A percentile compares a stretch with the other conserved stretches of the same genome.
phyloP scores from a whole-genome alignment of 140 eudicot genomes.

The Cichorium intybus region DNA sequence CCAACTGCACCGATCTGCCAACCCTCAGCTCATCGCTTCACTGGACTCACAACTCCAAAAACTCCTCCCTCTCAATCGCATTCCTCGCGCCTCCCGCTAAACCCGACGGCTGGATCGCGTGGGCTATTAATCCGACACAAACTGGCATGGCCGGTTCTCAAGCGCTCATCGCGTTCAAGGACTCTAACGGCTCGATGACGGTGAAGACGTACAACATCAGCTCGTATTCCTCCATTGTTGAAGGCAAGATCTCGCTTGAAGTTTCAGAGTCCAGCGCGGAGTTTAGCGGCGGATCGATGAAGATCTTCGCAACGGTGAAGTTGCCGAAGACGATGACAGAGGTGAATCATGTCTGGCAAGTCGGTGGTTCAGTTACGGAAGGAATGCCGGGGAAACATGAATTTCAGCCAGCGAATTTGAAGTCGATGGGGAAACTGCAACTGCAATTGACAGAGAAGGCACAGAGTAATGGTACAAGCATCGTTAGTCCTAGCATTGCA shows the following conservation, averaged over 20 bases:
- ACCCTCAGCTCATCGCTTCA: slow-evolving; percentile 56
- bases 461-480: not conserved
- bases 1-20: slow-evolving; percentile 68
- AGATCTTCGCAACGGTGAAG: slow-evolving; percentile 61
- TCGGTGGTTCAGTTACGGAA: slow-evolving; percentile 45
- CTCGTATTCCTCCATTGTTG: slow-evolving; percentile 42
- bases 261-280: slow-evolving; percentile 44
- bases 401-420: slow-evolving; percentile 51
- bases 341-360: slow-evolving; percentile 89
- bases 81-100: slow-evolving; percentile 69
- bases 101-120: slow-evolving; percentile 80
- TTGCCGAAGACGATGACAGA: slow-evolving; percentile 41
- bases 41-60: slow-evolving; percentile 48
- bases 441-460: slow-evolving; percentile 20
- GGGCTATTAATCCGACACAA: slow-evolving; percentile 74
- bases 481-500: slow-evolving; percentile 19
- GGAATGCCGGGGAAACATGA: slow-evolving; percentile 66
- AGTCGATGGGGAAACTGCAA: slow-evolving; percentile 32
- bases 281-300: slow-evolving; percentile 48
- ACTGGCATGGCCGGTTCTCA: slow-evolving; percentile 80
- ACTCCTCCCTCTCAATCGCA: slow-evolving; percentile 54
- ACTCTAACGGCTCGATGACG: slow-evolving; percentile 47
- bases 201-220: slow-evolving; percentile 54
- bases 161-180: slow-evolving; percentile 53
- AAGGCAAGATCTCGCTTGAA: slow-evolving; percentile 38